phyloP scores from a whole-genome alignment of 2,329 filamentous ascomycete species.

The Aureobasidium lini region DNA sequence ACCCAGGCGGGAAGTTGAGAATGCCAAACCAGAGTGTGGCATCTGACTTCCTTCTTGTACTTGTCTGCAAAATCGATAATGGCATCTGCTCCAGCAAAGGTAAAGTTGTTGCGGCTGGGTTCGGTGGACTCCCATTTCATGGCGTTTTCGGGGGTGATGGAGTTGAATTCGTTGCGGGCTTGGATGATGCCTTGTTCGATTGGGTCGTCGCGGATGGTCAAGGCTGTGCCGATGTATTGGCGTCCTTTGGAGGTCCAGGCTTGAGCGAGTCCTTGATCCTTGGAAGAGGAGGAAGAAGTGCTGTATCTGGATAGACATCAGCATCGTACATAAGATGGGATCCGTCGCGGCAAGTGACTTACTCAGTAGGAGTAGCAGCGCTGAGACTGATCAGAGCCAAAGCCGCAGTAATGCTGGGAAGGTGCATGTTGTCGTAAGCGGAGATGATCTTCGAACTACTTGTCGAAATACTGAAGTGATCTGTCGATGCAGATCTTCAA shows the following conservation, averaged over 20 bases:
- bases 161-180: conserved; percentile 22
- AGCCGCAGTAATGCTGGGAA: conserved; percentile 19
- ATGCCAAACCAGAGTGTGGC: conserved; percentile 38
- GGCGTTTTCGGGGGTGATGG: conserved; percentile 32
- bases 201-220: conserved; percentile 28
- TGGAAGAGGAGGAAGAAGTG: neutral
- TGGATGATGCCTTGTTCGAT: conserved; percentile 6
- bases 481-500: neutral
- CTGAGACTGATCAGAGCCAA: conserved; percentile 21
- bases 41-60: conserved; percentile 31
- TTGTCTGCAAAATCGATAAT: conserved; percentile 30
- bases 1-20: conserved; percentile 35
- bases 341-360: conserved; percentile 6
- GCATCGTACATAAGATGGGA: neutral
- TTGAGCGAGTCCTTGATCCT: neutral
- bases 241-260: conserved; percentile 20
- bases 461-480: neutral
- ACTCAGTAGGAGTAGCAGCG: conserved; percentile 18
- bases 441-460: neutral
- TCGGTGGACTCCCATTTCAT: conserved; percentile 36
- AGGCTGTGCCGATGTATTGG: conserved; percentile 30
- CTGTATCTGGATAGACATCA: neutral
- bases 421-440: conserved; percentile 17
- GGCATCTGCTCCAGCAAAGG: conserved; percentile 27
- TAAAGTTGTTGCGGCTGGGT: conserved; percentile 29